phyloP scores from a whole-genome alignment of 2,329 filamentous ascomycete species.

The Colletotrichum sp. region DNA sequence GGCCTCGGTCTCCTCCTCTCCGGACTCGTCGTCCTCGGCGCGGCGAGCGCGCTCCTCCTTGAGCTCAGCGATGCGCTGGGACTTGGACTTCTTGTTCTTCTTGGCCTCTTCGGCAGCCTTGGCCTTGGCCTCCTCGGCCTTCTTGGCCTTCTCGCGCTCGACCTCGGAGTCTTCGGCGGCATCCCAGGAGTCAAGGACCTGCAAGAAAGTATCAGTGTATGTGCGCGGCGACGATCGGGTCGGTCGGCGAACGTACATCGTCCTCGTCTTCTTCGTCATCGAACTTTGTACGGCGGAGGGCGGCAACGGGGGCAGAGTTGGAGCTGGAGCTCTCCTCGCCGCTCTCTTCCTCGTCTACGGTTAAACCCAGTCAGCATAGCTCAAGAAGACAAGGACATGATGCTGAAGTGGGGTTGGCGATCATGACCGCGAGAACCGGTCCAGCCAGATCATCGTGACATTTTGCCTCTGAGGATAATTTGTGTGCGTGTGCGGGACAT shows the following conservation, averaged over 20 bases:
- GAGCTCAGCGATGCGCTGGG: constrained; percentile 84
- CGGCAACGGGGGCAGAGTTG: constrained; percentile 42
- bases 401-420: background rate
- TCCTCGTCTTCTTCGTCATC: constrained; percentile 90
- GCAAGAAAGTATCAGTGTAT: background rate
- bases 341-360: constrained; percentile 43
- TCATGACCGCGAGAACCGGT: background rate
- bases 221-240: background rate
- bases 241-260: constrained; percentile 64
- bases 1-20: constrained; percentile 75
- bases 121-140: constrained; percentile 83
- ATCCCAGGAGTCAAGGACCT: constrained; percentile 97
- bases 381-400: background rate
- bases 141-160: constrained; percentile 93
- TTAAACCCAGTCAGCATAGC: background rate
- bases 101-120: constrained; percentile 89
- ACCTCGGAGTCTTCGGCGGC: constrained; percentile 96
- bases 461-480: constrained; percentile 17
- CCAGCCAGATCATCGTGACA: constrained; percentile 9
- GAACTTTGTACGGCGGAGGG: constrained; percentile 66
- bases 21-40: constrained; percentile 43
- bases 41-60: constrained; percentile 64
- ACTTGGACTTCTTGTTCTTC: constrained; percentile 89
- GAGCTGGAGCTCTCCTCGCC: constrained; percentile 40
- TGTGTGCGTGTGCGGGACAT: constrained; percentile 21